Evolutionary conservation across 352 stramenopile genomes (phyloP).

Genomic region (Elongisporangium senticosum): DNA sequence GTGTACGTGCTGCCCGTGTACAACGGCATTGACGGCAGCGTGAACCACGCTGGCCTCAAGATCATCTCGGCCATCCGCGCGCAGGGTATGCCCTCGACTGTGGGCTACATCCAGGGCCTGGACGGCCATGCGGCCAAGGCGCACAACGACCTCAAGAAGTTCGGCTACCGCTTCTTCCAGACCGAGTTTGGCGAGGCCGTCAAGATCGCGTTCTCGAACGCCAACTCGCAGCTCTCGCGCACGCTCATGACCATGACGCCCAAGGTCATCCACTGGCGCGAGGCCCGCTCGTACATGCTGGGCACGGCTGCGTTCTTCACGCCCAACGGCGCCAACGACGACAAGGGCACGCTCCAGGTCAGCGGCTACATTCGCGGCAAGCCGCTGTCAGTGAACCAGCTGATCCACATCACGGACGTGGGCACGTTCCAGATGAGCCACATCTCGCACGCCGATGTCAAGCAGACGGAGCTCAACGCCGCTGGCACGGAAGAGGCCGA

Average conservation of each 20-base stretch:
- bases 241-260: slow-evolving; percentile 77
- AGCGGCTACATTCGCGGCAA: slow-evolving; percentile 95
- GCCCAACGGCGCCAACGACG: slow-evolving; percentile 45
- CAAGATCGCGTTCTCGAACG: slow-evolving; percentile 78
- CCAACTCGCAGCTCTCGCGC: slow-evolving; percentile 73
- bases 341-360: slow-evolving; percentile 74
- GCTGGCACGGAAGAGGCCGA: slow-evolving; percentile 27
- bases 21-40: slow-evolving; percentile 72
- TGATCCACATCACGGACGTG: slow-evolving; percentile 96
- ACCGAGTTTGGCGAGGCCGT: slow-evolving; percentile 83
- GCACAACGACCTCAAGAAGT: slow-evolving; percentile 79
- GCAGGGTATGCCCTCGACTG: slow-evolving; percentile 87
- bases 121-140: slow-evolving; percentile 64
- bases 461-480: slow-evolving; percentile 25
- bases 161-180: slow-evolving; percentile 84
- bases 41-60: slow-evolving; percentile 83
- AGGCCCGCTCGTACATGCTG: slow-evolving; percentile 85
- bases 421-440: slow-evolving; percentile 90
- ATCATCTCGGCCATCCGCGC: slow-evolving; percentile 91
- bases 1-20: slow-evolving; percentile 75
- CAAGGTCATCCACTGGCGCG: slow-evolving; percentile 86
- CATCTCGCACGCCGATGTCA: slow-evolving; percentile 48
- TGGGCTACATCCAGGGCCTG: slow-evolving; percentile 83
- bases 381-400: slow-evolving; percentile 92
- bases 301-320: slow-evolving; percentile 60